Base-by-base conservation (phyloP, 768 basidiomycete species). In the Hygrophorus russula region DNA sequence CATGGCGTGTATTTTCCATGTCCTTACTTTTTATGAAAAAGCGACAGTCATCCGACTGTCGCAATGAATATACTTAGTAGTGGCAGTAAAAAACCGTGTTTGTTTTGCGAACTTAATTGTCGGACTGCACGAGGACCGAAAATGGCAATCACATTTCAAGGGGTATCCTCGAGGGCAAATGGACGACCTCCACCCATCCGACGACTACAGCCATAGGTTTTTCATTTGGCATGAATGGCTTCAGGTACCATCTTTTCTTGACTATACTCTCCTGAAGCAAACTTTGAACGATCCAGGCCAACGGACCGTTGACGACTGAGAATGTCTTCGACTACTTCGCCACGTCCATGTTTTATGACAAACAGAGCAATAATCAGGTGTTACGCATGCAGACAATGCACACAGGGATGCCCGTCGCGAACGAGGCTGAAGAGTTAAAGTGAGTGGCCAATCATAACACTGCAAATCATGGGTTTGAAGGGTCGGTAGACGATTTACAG, bases 171-270 rank as follows among this genome's bases (percentile, higher is more conserved):
- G 7, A 24, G 24, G 4, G 24, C 24, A 70, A 53, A 56, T 69
- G 50, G 67, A 65, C 53, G 83, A 88, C 56, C 68, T 88, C 34
- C 85, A 87, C 55, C 85, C 86, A 19, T 67, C 74, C 51, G 85
- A 89, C 56, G 86, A 89, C 62, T 82, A 84, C 60, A 82, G 71
- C 46, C 81, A 84, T 56, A 68, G 80, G 13, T 88, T 85, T 63
- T 90, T 88, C 64, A 88, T 87, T 51, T 90, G 84, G 84, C 85
- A 88, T 58, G 87, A 90, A 59, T 90, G 84, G 83, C 79, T 90
- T 44, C 80, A 85, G 71, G 83, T 78, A 34, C 41, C 3, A 9
- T 13, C 11, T 15, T 24, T 2, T 11, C 7, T 43, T 28, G 30
- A 36, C 34, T 12, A 39, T 29, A 57, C 50, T 14, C 18, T 39